Evolutionary conservation across 441 rosid genomes (phyloP).

Genomic region (Pelargonium myrrhifolium): DNA sequence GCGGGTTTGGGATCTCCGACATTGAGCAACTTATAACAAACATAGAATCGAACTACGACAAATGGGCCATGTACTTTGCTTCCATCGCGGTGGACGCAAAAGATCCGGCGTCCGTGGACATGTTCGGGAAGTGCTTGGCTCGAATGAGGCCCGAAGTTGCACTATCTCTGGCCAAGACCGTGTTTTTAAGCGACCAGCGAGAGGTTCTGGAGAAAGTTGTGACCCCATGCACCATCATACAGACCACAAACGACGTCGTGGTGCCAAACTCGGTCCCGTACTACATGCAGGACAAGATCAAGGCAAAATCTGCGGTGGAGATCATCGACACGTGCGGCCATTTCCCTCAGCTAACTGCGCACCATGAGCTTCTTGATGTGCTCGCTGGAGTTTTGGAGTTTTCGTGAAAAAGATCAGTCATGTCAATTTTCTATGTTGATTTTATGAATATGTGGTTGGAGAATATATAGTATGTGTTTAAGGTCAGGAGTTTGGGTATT

Average conservation of each 20-base stretch:
- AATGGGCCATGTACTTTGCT: constrained; percentile 47
- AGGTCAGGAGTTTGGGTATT: too few species aligned
- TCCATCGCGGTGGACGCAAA: constrained; percentile 33
- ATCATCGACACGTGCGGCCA: constrained; percentile 25
- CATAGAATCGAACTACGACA: constrained; percentile 40
- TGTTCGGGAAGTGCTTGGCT: constrained; percentile 26
- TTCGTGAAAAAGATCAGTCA: neutral
- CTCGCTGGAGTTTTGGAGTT: constrained; percentile 26
- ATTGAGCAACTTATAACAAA: constrained; percentile 35
- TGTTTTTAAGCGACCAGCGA: constrained; percentile 59
- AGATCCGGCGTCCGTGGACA: constrained; percentile 36
- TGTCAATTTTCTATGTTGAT: neutral
- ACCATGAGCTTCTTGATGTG: constrained; percentile 31
- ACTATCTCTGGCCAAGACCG: constrained; percentile 45
- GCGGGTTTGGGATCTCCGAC: constrained; percentile 46
- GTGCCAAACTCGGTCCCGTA: constrained; percentile 59
- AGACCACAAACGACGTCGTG: constrained; percentile 40
- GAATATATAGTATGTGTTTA: too few species aligned
- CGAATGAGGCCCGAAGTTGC: constrained; percentile 57
- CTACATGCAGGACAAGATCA: constrained; percentile 53
- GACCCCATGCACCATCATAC: constrained; percentile 59
- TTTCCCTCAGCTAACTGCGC: constrained; percentile 15
- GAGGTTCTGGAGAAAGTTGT: constrained; percentile 40
- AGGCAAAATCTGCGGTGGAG: constrained; percentile 44
- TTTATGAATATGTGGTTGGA: neutral